These are phyloP conservation scores for Sanghuangporus baumii DNA, from an alignment of 1,284 basidiomycete species.

Conservation along the genomic window DNA sequence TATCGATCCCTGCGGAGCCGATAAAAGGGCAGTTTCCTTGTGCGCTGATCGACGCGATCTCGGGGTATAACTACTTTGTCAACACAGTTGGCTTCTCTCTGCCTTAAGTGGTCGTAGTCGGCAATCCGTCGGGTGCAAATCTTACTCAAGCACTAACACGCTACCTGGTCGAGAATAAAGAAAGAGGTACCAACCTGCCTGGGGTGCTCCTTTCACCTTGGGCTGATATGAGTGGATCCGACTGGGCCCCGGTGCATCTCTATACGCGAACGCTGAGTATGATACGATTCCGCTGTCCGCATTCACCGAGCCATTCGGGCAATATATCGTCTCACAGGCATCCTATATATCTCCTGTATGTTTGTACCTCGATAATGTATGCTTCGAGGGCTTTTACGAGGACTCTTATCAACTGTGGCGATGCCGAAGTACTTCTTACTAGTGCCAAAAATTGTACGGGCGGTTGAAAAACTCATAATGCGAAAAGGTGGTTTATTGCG, in stretches of 20 bases:
- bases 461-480: too few relatives aligned
- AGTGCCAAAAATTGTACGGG: too few relatives aligned
- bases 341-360: too few relatives aligned
- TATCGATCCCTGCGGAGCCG: slow-evolving; percentile 15
- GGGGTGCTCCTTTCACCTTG: slow-evolving; percentile 53
- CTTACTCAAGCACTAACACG: slow-evolving; percentile 36
- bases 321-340: too few relatives aligned
- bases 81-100: slow-evolving; percentile 32
- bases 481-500: too few relatives aligned
- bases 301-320: neutral
- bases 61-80: slow-evolving; percentile 42
- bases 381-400: too few relatives aligned
- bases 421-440: too few relatives aligned
- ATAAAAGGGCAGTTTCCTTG: slow-evolving; percentile 37
- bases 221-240: slow-evolving; percentile 38
- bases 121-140: slow-evolving; percentile 53
- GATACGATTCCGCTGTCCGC: neutral
- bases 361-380: too few relatives aligned
- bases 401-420: too few relatives aligned
- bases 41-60: slow-evolving; percentile 42
- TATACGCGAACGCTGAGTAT: neutral
- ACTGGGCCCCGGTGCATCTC: slow-evolving; percentile 22
- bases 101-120: slow-evolving; percentile 42
- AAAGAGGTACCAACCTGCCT: slow-evolving; percentile 32
- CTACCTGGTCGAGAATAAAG: slow-evolving; percentile 25